A percentile compares a stretch with the other conserved stretches of the same genome.
These are phyloP conservation scores for Kwoniella pini DNA, from an alignment of 768 basidiomycete genomes.

Conservation along the genomic window DNA sequence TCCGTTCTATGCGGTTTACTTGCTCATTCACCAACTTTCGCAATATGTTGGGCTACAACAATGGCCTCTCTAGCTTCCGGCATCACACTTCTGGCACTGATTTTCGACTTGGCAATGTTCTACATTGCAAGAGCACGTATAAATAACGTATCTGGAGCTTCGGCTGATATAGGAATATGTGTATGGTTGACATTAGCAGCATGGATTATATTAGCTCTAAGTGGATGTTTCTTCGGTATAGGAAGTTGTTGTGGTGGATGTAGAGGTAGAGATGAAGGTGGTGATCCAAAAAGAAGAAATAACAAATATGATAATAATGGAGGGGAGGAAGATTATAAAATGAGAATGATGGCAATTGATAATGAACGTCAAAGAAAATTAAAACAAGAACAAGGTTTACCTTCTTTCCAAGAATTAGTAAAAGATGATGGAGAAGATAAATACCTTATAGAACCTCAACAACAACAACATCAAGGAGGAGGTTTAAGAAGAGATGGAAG, in stretches of 20 bases:
- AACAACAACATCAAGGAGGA: conserved; percentile 16
- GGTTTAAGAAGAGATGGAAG: conserved; percentile 30
- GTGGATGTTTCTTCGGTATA: conserved; percentile 81
- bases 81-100: conserved; percentile 79
- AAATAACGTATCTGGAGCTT: conserved; percentile 69
- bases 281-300: conserved; percentile 28
- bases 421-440: conserved; percentile 42
- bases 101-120: conserved; percentile 89
- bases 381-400: conserved; percentile 47
- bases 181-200: conserved; percentile 53
- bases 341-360: conserved; percentile 34
- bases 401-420: conserved; percentile 36
- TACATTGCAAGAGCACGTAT: conserved; percentile 84
- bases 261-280: conserved; percentile 22
- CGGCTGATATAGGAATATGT: conserved; percentile 70
- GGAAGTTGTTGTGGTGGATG: conserved; percentile 77
- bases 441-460: conserved; percentile 36
- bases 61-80: conserved; percentile 68
- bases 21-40: conserved; percentile 78
- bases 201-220: conserved; percentile 59
- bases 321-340: conserved; percentile 47
- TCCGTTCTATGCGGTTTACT: conserved; percentile 80
- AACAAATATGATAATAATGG: conserved; percentile 6
- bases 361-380: conserved; percentile 43
- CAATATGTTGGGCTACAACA: conserved; percentile 57